Percentiles rank a stretch among this genome's conserved stretches.
Evolutionary conservation across 2,329 filamentous ascomycete genomes (phyloP).

Genomic region (Teratosphaeria pseudoeucalypti): DNA sequence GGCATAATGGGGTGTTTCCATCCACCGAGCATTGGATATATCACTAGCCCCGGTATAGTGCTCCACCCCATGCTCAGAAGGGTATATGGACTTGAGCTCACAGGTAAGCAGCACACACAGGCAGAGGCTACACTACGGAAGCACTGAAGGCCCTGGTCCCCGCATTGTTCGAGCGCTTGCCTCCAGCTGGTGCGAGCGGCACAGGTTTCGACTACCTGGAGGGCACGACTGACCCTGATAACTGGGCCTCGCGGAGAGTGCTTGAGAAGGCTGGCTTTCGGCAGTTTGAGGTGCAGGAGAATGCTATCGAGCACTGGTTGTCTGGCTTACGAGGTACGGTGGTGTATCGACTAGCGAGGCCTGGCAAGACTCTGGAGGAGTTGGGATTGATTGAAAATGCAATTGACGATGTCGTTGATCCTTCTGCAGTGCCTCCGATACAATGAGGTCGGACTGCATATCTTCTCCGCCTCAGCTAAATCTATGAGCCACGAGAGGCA

Average conservation of each 20-base stretch:
- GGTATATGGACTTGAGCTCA: background rate
- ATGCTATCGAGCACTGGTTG: slow-evolving; percentile 28
- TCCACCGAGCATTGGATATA: slow-evolving; percentile 33
- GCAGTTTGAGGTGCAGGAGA: slow-evolving; percentile 33
- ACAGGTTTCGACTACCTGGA: slow-evolving; percentile 28
- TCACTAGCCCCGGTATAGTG: slow-evolving; percentile 28
- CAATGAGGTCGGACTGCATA: background rate
- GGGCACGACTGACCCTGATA: slow-evolving; percentile 39
- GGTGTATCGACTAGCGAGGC: slow-evolving; percentile 25
- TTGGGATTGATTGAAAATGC: slow-evolving; percentile 9
- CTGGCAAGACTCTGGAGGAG: slow-evolving; percentile 15
- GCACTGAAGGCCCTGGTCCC: slow-evolving; percentile 32
- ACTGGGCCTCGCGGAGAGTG: slow-evolving; percentile 46
- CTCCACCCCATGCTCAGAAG: background rate
- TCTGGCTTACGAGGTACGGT: slow-evolving; percentile 27
- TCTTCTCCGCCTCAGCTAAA: too few relatives aligned
- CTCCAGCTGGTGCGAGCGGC: slow-evolving; percentile 11
- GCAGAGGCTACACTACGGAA: slow-evolving; percentile 35
- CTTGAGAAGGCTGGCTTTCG: slow-evolving; percentile 48
- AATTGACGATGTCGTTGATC: background rate
- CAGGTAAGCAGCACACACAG: slow-evolving; percentile 12
- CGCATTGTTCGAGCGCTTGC: slow-evolving; percentile 29
- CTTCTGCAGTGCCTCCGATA: slow-evolving; percentile 7
- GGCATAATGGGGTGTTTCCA: slow-evolving; percentile 34
- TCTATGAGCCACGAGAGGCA: too few relatives aligned